Base-by-base conservation (phyloP, 305 asterid species). In the Nicotiana rustica region DNA sequence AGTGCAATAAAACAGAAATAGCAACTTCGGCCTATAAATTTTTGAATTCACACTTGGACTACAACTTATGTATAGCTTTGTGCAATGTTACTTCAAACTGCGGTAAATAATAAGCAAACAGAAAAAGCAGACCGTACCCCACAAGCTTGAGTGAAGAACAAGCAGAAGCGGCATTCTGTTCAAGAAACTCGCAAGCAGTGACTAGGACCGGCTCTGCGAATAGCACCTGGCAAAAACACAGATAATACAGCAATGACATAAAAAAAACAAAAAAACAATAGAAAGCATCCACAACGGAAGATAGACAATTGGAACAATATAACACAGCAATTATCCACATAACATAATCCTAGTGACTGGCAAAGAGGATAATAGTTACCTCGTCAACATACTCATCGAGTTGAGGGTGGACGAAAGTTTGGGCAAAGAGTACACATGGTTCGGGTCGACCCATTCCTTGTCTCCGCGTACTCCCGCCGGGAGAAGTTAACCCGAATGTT, bases 121-220 rank as follows among this genome's bases (percentile, higher is more conserved):
- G 36, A 5, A 62, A 77, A 19, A 85, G 84, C 69, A 85, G 10
- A 69, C 82, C 89, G 82, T 90, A 96, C 99, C 99, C 99, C 60
- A 92, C 83, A 78, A 96, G 89, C 87, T 92, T 92, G 85, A 93
- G 93, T n/a, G 90, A 88, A 71, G 97, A 88, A 85, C 97, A 93
- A 61, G 90, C 71, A 82, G 99, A 94, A 67, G 98, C 80, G 71
- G 97, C 95, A 86, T 90, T 92, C 87, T 94, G 99, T 89, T 96
- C 99, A 77, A 96, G 93, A 88, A 96, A 92, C 92, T 96, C 99
- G 86, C 99, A 96, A 76, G 97, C 90, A 81, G 90, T 87, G 79
- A 93, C 85, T 83, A 91, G 91, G 21, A 93, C 97, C 55, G 97
- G 93, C 86, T 94, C 99, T 55, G 94, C 81, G 91, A 96, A 96